Evolutionary conservation across 257 asterid species (phyloP).

Genomic region (Phtheirospermum japonicum): DNA sequence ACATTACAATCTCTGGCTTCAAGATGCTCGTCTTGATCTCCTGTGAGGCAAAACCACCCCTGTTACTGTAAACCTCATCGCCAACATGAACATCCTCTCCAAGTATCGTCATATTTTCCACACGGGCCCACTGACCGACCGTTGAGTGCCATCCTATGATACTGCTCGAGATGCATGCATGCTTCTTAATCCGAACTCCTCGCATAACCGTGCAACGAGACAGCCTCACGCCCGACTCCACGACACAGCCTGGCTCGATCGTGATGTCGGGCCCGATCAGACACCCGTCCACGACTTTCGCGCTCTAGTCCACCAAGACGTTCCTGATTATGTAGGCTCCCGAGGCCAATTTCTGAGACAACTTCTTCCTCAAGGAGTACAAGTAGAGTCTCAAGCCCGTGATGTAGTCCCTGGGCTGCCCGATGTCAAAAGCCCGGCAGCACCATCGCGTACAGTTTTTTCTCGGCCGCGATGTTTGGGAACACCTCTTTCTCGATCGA

Average conservation of each 20-base stretch:
- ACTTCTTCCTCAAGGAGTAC: no score
- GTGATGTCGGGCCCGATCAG: constrained; percentile 91
- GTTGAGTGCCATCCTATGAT: constrained; percentile 98
- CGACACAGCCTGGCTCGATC: constrained; percentile 78
- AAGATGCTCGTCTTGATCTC: constrained; percentile 88
- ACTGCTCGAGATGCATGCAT: constrained; percentile 76
- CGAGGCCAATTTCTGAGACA: constrained; percentile 58
- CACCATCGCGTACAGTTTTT: no score
- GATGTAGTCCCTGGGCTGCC: no score
- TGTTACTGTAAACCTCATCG: no score
- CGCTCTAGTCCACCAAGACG: constrained; percentile 75
- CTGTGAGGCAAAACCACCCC: constrained; percentile 95
- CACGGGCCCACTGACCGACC: constrained; percentile 95
- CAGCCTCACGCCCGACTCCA: constrained; percentile 90
- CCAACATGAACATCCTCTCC: no score
- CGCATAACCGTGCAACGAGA: constrained; percentile 89
- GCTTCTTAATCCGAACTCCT: no score
- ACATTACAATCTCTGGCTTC: constrained; percentile 94
- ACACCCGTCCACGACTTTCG: constrained; percentile 83
- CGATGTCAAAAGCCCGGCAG: no score
- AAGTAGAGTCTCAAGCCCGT: no score
- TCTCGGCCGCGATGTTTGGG: no score
- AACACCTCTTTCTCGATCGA: constrained; percentile 97
- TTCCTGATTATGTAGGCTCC: constrained; percentile 73
- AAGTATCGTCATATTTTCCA: constrained; percentile 89